These are phyloP conservation scores for Cladophialophora psammophila DNA, from an alignment of 2,329 filamentous ascomycete species.

Conservation along the genomic window DNA sequence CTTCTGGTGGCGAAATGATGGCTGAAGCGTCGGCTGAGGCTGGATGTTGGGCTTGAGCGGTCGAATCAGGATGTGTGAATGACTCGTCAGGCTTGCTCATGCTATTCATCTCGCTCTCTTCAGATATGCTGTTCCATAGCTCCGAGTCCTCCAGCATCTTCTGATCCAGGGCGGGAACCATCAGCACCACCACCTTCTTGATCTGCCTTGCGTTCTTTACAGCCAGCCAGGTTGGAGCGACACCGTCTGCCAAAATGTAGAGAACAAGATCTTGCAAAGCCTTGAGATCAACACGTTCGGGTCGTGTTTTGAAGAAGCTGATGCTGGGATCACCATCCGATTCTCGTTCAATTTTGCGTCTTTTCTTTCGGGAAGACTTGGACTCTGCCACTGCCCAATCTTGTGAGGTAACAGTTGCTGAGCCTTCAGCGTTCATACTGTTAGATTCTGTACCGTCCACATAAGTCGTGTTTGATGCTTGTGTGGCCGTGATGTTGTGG, in stretches of 20 bases:
- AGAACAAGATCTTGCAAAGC: slow-evolving; percentile 66
- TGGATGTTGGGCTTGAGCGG: background rate
- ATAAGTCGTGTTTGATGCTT: background rate
- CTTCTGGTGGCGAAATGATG: background rate
- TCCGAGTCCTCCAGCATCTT: slow-evolving; percentile 68
- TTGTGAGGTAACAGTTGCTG: background rate
- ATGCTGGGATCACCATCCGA: slow-evolving; percentile 23
- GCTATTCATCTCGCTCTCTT: background rate
- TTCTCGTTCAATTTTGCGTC: slow-evolving; percentile 29
- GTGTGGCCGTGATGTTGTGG: background rate
- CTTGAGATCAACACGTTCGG: slow-evolving; percentile 56
- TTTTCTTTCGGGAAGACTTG: slow-evolving; percentile 33
- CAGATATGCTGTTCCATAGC: slow-evolving; percentile 8
- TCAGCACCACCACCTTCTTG: slow-evolving; percentile 81
- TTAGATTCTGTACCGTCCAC: background rate
- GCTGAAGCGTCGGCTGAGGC: background rate
- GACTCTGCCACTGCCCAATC: slow-evolving; percentile 32
- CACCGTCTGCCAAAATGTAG: slow-evolving; percentile 68
- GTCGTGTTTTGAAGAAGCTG: slow-evolving; percentile 28
- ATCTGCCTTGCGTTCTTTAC: slow-evolving; percentile 64
- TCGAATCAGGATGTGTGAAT: background rate
- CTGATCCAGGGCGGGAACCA: slow-evolving; percentile 90
- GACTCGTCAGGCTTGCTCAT: background rate
- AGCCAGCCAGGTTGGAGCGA: slow-evolving; percentile 69
- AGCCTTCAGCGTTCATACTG: slow-evolving; percentile 10